Conservation (phyloP, 768 basidiomycete genomes). For the Termitomyces bulborhizus region DNA sequence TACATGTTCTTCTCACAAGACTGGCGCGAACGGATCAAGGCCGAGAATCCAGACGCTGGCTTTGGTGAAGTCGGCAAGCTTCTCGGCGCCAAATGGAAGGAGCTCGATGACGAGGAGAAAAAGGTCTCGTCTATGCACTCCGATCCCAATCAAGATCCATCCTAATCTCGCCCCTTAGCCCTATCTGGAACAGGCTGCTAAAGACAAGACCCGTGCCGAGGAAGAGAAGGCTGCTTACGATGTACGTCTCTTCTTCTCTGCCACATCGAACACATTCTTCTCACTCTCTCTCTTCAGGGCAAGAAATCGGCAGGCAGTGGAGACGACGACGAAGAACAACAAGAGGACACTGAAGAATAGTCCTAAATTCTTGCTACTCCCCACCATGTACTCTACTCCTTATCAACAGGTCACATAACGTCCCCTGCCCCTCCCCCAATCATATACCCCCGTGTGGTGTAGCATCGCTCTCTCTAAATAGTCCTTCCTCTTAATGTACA, state of each 20-base stretch:
- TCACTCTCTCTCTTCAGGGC: neutral
- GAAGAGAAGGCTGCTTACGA: constrained; percentile 63
- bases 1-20: constrained; percentile 99
- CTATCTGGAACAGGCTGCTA: constrained; percentile 79
- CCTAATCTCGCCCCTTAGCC: constrained; percentile 42
- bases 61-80: constrained; percentile 96
- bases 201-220: constrained; percentile 85
- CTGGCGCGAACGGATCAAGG: constrained; percentile 92
- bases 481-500: constrained; percentile 3
- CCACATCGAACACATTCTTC: too few relatives aligned
- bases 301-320: constrained; percentile 25
- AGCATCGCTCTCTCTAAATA: neutral
- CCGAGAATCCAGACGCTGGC: constrained; percentile 90
- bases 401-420: constrained; percentile 5
- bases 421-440: neutral
- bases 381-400: constrained; percentile 5
- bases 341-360: constrained; percentile 27
- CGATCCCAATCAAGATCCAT: neutral
- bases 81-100: constrained; percentile 96
- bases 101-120: constrained; percentile 86
- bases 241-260: constrained; percentile 18
- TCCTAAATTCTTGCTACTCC: neutral
- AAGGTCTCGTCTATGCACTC: constrained; percentile 44
- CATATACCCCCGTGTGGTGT: constrained; percentile 9
- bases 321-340: constrained; percentile 22